Conservation (phyloP, 768 basidiomycete species). For the Kwoniella pini region DNA sequence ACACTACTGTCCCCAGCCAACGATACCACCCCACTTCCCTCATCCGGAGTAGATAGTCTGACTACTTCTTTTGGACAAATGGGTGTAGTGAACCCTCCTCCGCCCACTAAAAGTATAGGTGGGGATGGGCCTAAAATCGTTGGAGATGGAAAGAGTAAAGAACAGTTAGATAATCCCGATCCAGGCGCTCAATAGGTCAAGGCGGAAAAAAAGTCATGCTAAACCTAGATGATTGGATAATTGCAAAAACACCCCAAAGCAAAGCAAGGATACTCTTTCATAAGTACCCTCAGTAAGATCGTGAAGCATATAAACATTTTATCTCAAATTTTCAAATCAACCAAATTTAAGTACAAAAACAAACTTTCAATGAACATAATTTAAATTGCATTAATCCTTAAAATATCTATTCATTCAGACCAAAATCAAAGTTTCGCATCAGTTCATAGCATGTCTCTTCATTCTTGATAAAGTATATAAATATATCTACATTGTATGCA, state of each 20-base stretch:
- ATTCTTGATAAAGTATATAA: not conserved
- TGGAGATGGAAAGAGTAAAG: not conserved
- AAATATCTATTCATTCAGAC: not conserved
- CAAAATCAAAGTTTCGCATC: not conserved
- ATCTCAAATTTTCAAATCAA: not conserved
- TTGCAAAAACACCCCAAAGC: too few relatives aligned
- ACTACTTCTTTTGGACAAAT: constrained; percentile 29
- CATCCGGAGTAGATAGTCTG: constrained; percentile 25
- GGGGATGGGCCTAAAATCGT: constrained; percentile 19
- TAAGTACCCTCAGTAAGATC: too few relatives aligned
- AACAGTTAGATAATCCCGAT: constrained; percentile 22
- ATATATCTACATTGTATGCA: not conserved
- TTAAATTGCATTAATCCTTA: too few relatives aligned
- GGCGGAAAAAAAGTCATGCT: not conserved
- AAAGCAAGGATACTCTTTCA: too few relatives aligned
- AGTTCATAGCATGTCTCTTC: not conserved
- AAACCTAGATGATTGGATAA: too few relatives aligned
- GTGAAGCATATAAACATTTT: not conserved
- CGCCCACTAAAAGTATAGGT: constrained; percentile 14
- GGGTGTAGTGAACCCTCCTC: constrained; percentile 15
- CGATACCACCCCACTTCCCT: constrained; percentile 13
- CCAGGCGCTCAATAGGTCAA: constrained; percentile 20
- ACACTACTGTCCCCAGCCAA: constrained; percentile 41
- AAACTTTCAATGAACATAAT: not conserved
- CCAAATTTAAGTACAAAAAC: not conserved